Evolutionary conservation across 2,329 filamentous ascomycete species (phyloP), one percentile per base, ranked within the genome.

Genomic region (Fusarium poae): DNA sequence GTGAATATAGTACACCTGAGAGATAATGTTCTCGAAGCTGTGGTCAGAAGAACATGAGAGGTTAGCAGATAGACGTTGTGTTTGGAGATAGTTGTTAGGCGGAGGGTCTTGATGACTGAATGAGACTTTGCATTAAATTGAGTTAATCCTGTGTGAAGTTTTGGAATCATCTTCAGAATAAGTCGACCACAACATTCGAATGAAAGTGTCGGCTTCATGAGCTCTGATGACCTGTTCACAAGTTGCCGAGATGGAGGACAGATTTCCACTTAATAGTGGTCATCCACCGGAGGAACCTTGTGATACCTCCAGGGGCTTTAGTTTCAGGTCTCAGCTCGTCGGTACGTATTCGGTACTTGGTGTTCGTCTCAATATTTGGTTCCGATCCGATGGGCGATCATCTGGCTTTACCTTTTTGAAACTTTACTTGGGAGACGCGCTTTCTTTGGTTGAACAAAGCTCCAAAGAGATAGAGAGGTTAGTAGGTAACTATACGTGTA

Each of bases 21-120:
- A 57, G 48, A 60, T 73, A 71, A 71, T 72, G 66, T 61, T 74
- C 59, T 61, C 46, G 57, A 54, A 59, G 62, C 59, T 62, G 64
- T 52, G 56, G 70, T 59, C 46, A 59, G 49, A 51, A 57, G 52
- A 69, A 62, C 49, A 46, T 48, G 57, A 58, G 35, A 42, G 57
- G 29, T 49, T 70, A 53, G 67, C 53, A 62, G 65, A 60, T 74
- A 68, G 65, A 71, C 63, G 57, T 57, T 67, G 55, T 72, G 71
- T 65, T 59, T 43, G 57, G 54, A 53, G 44, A 57, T 58, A 57
- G 60, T 72, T 65, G 43, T 48, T 65, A 54, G 63, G 55, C 44
- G 57, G 58, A 51, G 40, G 57, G 57, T 65, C 67, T 64, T 75
- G 70, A 75, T 66, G 73, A 75, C 49, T 75, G 71, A 75, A 75